Evolutionary conservation across 192 early-diverging fungal genomes (phyloP), one percentile per base, ranked within the genome.

Genomic region (Endogone sp.): DNA sequence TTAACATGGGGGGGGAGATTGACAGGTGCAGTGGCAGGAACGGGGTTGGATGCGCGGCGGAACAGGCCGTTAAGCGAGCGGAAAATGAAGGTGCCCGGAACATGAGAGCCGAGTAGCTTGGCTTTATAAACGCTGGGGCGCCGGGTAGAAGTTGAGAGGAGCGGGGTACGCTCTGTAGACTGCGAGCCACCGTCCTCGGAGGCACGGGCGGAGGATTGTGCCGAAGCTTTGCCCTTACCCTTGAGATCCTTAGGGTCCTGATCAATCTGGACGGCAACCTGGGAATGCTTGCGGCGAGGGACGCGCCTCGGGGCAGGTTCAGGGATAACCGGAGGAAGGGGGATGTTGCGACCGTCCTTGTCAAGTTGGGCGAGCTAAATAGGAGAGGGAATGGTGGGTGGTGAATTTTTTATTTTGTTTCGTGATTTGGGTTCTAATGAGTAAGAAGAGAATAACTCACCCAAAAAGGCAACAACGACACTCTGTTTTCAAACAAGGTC

Each of bases 401-500:
- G 37, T 1, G n/a, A n/a, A n/a, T n/a, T n/a, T n/a, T n/a, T n/a
- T n/a, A n/a, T n/a, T n/a, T n/a, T n/a, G n/a, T n/a, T n/a, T n/a
- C n/a, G n/a, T n/a, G n/a, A n/a, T n/a, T n/a, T n/a, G n/a, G n/a
- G n/a, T n/a, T n/a, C n/a, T n/a, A n/a, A n/a, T n/a, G n/a, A n/a
- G n/a, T n/a, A 44, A 44, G 16, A 11, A 49, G 37, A 16, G 6
- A 49, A 49, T 11, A 49, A 24, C 70, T 63, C 64, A 89, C 56
- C 88, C 88, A 89, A 73, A 86, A 89, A 2, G 88, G 88, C 25
- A 89, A 63, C 24, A 88, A 80, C n/a, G 81, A 73, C 0, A 88
- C 88, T 27, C 82, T 81, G 24, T 78, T 82, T 29, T 85, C 86
- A 65, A 90, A 79, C 20, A 94, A 75, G 8, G 88, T 84, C 3